Evolutionary conservation across 768 basidiomycete species (phyloP).

Genomic region (Mycena crocata): DNA sequence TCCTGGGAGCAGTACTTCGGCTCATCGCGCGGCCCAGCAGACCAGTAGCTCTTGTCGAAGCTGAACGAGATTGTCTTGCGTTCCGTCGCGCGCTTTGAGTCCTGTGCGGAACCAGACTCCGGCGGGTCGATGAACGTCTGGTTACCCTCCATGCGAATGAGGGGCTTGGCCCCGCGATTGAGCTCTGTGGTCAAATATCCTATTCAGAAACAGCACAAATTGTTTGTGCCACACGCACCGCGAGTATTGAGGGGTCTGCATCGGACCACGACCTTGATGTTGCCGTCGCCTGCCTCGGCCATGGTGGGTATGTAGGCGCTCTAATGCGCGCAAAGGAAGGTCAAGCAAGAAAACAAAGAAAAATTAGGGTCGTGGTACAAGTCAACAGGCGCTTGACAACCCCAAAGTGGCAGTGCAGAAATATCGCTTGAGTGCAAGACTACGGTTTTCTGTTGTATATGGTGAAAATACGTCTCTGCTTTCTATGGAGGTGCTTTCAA

Average conservation of each 20-base stretch:
- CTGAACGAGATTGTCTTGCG: slow-evolving; percentile 91
- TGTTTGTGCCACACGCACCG: slow-evolving; percentile 69
- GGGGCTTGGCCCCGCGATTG: slow-evolving; percentile 90
- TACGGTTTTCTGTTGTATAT: no score
- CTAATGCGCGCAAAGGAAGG: slow-evolving; percentile 16
- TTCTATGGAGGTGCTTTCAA: no score
- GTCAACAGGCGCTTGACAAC: no score
- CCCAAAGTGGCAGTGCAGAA: no score
- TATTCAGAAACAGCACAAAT: slow-evolving; percentile 14
- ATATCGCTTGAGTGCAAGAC: no score
- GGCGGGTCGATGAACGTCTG: slow-evolving; percentile 94
- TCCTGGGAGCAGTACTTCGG: slow-evolving; percentile 93
- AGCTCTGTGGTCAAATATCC: slow-evolving; percentile 69
- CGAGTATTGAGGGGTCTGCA: slow-evolving; percentile 96
- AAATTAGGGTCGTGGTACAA: slow-evolving; percentile 30
- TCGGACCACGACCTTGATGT: slow-evolving; percentile 94
- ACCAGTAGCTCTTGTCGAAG: slow-evolving; percentile 99
- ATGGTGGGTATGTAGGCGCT: slow-evolving; percentile 51
- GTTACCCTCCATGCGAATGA: slow-evolving; percentile 96
- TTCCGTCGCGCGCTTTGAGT: slow-evolving; percentile 86
- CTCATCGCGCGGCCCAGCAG: slow-evolving; percentile 90
- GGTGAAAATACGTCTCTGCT: no score
- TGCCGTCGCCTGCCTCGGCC: slow-evolving; percentile 85
- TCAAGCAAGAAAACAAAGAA: slow-evolving; percentile 20
- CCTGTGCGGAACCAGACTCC: slow-evolving; percentile 74